Conservation (phyloP, 116 monocot species). For the Phalaenopsis hybrid region DNA sequence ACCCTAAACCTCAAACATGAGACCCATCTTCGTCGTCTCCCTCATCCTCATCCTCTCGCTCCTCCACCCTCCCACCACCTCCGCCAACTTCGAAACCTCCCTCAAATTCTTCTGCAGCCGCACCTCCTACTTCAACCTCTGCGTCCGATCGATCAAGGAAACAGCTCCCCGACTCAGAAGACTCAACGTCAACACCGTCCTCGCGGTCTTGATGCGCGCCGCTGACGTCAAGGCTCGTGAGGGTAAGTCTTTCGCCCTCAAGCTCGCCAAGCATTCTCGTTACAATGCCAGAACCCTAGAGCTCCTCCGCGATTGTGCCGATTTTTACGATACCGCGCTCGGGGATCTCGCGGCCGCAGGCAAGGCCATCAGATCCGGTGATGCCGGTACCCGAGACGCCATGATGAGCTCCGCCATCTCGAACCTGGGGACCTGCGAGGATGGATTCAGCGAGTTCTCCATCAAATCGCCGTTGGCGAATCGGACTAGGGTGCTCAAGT, state of each 20-base stretch:
- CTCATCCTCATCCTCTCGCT: background rate
- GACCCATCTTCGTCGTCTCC: background rate
- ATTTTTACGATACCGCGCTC: background rate
- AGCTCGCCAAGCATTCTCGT: background rate
- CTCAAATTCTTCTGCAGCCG: background rate
- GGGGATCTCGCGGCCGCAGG: background rate
- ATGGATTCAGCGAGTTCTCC: background rate
- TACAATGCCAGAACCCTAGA: background rate
- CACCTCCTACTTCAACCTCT: background rate
- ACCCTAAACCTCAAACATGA: background rate
- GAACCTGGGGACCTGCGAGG: background rate
- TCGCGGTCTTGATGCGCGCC: background rate
- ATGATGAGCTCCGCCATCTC: conserved; percentile 6
- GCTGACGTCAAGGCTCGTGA: background rate
- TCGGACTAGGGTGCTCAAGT: background rate
- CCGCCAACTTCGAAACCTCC: background rate
- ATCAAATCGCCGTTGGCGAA: conserved; percentile 1
- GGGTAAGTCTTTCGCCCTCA: background rate
- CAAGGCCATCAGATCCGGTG: background rate
- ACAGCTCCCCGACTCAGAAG: background rate
- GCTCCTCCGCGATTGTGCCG: conserved; percentile 9
- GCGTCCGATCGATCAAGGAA: background rate
- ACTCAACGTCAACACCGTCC: background rate
- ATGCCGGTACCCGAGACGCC: background rate
- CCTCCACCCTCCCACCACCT: background rate